Conservation (phyloP, 306 rosid genomes). For the Cicer yamashitae region DNA sequence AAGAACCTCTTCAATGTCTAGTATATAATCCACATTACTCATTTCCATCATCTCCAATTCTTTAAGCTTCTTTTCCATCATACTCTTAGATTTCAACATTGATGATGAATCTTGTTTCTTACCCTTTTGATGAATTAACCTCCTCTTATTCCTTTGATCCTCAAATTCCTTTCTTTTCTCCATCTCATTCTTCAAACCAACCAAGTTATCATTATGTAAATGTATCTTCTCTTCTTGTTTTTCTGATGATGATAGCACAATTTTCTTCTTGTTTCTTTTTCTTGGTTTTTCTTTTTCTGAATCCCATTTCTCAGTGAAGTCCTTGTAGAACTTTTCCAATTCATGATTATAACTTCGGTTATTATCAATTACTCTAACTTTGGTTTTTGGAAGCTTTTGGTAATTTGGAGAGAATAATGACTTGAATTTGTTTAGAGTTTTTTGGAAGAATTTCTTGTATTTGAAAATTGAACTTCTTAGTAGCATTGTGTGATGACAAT, state of each 20-base stretch:
- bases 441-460: slow-evolving; percentile 75
- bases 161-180: slow-evolving; percentile 42
- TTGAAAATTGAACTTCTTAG: slow-evolving; percentile 66
- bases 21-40: slow-evolving; percentile 70
- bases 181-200: slow-evolving; percentile 14
- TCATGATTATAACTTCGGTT: slow-evolving; percentile 43
- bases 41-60: slow-evolving; percentile 75
- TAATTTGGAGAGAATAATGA: slow-evolving; percentile 66
- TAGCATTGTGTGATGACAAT: slow-evolving; percentile 53
- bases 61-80: slow-evolving; percentile 72
- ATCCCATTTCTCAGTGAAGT: slow-evolving; percentile 56
- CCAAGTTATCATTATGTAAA: slow-evolving; percentile 5
- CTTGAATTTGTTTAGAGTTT: slow-evolving; percentile 61
- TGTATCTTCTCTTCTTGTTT: slow-evolving; percentile 40
- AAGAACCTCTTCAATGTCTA: slow-evolving; percentile 87
- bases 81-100: neutral
- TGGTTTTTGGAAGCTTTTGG: slow-evolving; percentile 71
- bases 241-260: slow-evolving; percentile 4
- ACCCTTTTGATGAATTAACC: slow-evolving; percentile 33
- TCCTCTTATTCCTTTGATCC: slow-evolving; percentile 17
- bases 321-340: slow-evolving; percentile 60
- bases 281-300: slow-evolving; percentile 41
- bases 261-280: slow-evolving; percentile 45
- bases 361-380: neutral
- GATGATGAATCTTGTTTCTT: slow-evolving; percentile 37